A percentile compares a stretch with the other conserved stretches of the same genome.
Conservation (phyloP, 148 eudicot species). For the Camellia japonica region DNA sequence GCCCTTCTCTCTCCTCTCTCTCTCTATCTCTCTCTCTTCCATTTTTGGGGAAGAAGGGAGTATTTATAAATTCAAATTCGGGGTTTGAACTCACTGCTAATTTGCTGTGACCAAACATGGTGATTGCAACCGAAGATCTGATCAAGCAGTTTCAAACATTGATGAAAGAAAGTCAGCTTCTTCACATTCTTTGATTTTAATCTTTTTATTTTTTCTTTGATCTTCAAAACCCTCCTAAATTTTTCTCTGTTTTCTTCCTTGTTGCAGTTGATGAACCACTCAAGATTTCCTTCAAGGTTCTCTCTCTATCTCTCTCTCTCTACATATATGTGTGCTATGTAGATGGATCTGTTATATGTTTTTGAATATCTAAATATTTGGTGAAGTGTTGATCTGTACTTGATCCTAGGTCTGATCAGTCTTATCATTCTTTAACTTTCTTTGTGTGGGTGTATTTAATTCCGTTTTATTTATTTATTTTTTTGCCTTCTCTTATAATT, state of each 20-base stretch:
- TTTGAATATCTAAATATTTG: background rate
- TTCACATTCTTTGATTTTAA: conserved; percentile 7
- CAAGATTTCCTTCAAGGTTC: conserved; percentile 61
- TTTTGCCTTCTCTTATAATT: background rate
- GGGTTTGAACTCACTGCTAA: background rate
- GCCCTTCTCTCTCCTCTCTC: background rate
- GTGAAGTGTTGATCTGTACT: background rate
- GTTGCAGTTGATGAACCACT: conserved; percentile 71
- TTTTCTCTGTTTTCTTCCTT: conserved; percentile 16
- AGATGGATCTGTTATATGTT: background rate
- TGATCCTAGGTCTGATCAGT: conserved; percentile 10
- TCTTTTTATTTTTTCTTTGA: conserved; percentile 11
- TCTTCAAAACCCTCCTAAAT: background rate
- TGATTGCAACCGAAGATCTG: conserved; percentile 50
- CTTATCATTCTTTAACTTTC: background rate
- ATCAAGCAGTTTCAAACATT: conserved; percentile 62
- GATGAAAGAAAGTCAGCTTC: conserved; percentile 53
- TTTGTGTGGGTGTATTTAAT: background rate
- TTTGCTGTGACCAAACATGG: conserved; percentile 29
- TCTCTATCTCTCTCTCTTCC: conserved; percentile 7
- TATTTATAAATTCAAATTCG: background rate
- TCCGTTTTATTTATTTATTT: background rate
- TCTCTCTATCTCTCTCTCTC: conserved; percentile 8
- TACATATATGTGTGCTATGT: background rate
- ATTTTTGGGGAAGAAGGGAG: background rate